Percentiles rank a stretch among this genome's conserved stretches.
Evolutionary conservation across 495 filamentous ascomycete genomes (phyloP).

Genomic region (Penicillium tannophilum): DNA sequence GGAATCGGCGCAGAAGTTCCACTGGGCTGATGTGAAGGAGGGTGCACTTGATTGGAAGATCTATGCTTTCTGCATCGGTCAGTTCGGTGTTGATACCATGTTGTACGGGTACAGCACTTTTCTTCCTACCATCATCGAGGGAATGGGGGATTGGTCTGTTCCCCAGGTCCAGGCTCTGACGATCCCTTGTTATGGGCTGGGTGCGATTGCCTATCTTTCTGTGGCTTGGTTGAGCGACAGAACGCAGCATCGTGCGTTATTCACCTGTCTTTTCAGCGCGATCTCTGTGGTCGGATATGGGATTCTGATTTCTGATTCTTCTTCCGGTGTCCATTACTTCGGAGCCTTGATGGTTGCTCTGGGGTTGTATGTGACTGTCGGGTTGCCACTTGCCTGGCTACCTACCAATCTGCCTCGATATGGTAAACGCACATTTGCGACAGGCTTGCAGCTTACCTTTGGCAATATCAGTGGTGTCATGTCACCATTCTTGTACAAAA

Average conservation of each 20-base stretch:
- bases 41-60: slow-evolving; percentile 66
- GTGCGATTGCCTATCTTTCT: slow-evolving; percentile 64
- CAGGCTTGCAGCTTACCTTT: slow-evolving; percentile 65
- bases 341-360: slow-evolving; percentile 71
- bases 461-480: slow-evolving; percentile 72
- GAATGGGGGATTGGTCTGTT: slow-evolving; percentile 61
- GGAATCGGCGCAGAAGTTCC: slow-evolving; percentile 60
- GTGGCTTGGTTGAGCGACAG: slow-evolving; percentile 63
- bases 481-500: slow-evolving; percentile 58
- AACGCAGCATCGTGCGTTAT: slow-evolving; percentile 61
- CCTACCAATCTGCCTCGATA: slow-evolving; percentile 63
- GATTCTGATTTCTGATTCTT: slow-evolving; percentile 60
- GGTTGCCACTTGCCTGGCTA: slow-evolving; percentile 70
- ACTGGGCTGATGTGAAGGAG: slow-evolving; percentile 53
- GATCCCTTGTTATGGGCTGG: slow-evolving; percentile 73
- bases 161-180: slow-evolving; percentile 74
- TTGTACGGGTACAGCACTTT: slow-evolving; percentile 79
- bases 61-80: slow-evolving; percentile 62
- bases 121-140: slow-evolving; percentile 75
- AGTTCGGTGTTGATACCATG: slow-evolving; percentile 73
- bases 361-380: slow-evolving; percentile 71
- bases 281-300: slow-evolving; percentile 70
- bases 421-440: slow-evolving; percentile 71
- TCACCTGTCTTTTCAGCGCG: slow-evolving; percentile 56
- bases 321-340: slow-evolving; percentile 67